These are phyloP conservation scores for Nitzschia putrida DNA, from an alignment of 108 stramenopile species.

Conservation along the genomic window DNA sequence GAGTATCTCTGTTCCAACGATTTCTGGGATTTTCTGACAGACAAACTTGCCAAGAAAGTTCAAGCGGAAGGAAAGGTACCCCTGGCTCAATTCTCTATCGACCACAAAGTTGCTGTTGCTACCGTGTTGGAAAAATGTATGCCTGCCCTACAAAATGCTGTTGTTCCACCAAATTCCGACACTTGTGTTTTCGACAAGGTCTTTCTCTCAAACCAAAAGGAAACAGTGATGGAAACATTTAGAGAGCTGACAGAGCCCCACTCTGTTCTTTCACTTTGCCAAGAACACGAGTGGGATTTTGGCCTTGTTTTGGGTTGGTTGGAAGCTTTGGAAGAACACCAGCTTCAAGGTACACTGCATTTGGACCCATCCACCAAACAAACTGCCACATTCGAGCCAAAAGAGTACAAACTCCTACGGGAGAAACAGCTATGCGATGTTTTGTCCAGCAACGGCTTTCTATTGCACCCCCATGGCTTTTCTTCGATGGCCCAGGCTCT, in stretches of 20 bases:
- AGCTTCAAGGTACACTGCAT: conserved; percentile 27
- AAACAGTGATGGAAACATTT: conserved; percentile 7
- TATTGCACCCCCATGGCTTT: conserved; percentile 7
- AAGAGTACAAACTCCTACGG: conserved; percentile 15
- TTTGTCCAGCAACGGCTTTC: conserved; percentile 32
- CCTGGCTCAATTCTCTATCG: neutral
- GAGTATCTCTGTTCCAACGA: neutral
- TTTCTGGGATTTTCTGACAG: neutral
- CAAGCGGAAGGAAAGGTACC: neutral
- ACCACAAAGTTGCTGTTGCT: neutral
- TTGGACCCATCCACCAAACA: neutral
- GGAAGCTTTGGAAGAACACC: neutral
- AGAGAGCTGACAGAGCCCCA: conserved; percentile 6
- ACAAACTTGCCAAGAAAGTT: neutral
- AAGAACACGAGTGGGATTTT: conserved; percentile 23
- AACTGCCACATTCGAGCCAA: conserved; percentile 27
- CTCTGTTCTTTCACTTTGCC: conserved; percentile 13
- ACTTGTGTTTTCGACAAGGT: neutral
- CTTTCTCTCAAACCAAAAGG: neutral
- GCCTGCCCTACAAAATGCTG: neutral
- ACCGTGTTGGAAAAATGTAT: neutral
- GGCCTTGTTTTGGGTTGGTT: conserved; percentile 24
- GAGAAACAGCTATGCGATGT: conserved; percentile 20
- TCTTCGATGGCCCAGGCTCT: neutral
- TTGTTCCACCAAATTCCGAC: neutral